Percentiles rank a stretch among this genome's conserved stretches.
Evolutionary conservation across 2,329 filamentous ascomycete genomes (phyloP).

Genomic region (Fusarium nisikadoi): DNA sequence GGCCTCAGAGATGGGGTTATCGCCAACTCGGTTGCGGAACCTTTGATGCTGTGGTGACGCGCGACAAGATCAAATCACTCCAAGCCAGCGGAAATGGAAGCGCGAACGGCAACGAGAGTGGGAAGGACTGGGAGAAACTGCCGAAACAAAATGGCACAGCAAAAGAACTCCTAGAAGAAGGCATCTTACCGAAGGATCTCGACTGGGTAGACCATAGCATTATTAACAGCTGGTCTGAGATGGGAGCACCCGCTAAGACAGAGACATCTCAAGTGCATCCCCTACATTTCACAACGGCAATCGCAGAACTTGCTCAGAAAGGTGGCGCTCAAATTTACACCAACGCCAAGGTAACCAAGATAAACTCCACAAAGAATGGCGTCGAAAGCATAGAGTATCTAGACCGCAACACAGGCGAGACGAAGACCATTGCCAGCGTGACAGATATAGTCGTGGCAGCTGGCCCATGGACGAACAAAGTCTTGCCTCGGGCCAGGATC

Average conservation of each 20-base stretch:
- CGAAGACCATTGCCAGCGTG: conserved; percentile 53
- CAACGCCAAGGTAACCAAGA: conserved; percentile 73
- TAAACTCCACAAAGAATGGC: conserved; percentile 64
- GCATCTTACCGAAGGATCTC: conserved; percentile 77
- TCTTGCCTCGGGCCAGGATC: conserved; percentile 68
- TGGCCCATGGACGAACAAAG: conserved; percentile 70
- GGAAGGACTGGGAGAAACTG: conserved; percentile 68
- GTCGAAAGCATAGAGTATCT: conserved; percentile 72
- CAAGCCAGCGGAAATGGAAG: conserved; percentile 34
- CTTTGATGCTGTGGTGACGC: conserved; percentile 55
- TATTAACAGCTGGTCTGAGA: conserved; percentile 78
- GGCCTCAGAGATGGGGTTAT: conserved; percentile 86
- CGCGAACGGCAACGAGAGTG: conserved; percentile 29
- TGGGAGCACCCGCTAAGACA: conserved; percentile 74
- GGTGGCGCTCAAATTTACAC: conserved; percentile 74
- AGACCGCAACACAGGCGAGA: conserved; percentile 57
- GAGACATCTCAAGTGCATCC: conserved; percentile 96
- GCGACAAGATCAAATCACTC: conserved; percentile 48
- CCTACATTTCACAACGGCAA: conserved; percentile 86
- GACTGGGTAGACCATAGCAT: conserved; percentile 83
- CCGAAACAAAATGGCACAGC: conserved; percentile 68
- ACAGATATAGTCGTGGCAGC: conserved; percentile 67
- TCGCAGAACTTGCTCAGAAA: conserved; percentile 79
- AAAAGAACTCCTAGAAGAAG: conserved; percentile 60
- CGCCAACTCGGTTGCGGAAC: conserved; percentile 79